Base-by-base conservation (phyloP, 176 grass and related monocot species). In the Cenchrus purpureus region DNA sequence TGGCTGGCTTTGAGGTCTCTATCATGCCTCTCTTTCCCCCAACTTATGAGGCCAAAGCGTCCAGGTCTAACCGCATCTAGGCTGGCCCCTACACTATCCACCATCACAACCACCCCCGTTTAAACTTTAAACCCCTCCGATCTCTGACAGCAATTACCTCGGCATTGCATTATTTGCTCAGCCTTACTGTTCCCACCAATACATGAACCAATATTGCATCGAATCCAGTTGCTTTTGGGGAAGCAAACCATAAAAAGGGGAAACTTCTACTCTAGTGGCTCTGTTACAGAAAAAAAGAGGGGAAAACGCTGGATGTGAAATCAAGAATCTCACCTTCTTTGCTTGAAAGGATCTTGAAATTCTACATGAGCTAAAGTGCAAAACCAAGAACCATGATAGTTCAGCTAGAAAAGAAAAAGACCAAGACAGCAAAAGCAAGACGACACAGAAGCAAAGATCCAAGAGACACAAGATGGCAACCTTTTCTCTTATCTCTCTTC, bases 371-470 rank as follows among this genome's bases (percentile, higher is more conserved):
- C 8, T 65, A n/a, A 59, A 17, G 56, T 59, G 56, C 56, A 59
- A 74, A 66, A 74, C 14, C 32, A 56, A 74, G 16, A 86, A 73
- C 25, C 76, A 62, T 72, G 19, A 78, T 53, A 37, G 40, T 12
- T 52, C 49, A 25, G 65, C 42, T 40, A 74, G 20, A 79, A 19
- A 81, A 11, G 55, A 68, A 45, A 45, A 37, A 10, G 69, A 49
- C 25, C 15, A 68, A 68, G 34, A 81, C 68, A 81, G 79, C 48
- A 66, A 81, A 81, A 68, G 78, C 31, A 65, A 65, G 31, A 76
- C 75, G 60, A 40, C 31, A 64, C 74, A 84, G 80, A 82, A n/a
- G 50, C 58, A 76, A 65, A 74, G 69, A 83, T 83, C 68, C 68
- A 83, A 48, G 25, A 20, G 0, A 25, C 48, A 73, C 48, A 73